A percentile compares a stretch with the other conserved stretches of the same genome.
Evolutionary conservation across 805 yeast genomes (phyloP).

Genomic region (Hanseniaspora guilliermondii): DNA sequence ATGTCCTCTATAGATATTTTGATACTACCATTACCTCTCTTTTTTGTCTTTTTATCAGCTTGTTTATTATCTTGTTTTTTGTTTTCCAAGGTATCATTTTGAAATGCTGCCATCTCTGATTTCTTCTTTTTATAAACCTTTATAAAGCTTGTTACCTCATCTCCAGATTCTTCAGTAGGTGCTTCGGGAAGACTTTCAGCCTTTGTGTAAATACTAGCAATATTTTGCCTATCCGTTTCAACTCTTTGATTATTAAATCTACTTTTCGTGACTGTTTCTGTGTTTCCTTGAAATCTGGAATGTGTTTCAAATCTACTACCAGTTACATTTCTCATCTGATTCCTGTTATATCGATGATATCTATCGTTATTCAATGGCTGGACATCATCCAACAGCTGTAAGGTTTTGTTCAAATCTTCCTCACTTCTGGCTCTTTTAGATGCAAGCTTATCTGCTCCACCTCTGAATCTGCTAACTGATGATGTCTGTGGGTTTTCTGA

Average conservation of each 20-base stretch:
- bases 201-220: not conserved
- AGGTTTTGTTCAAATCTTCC: not conserved
- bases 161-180: not conserved
- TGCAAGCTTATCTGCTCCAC: not conserved
- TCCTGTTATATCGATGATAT: not conserved
- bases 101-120: not conserved
- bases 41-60: not conserved
- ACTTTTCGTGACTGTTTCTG: not conserved
- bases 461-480: not conserved
- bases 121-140: not conserved
- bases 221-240: not conserved
- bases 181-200: not conserved
- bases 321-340: not conserved
- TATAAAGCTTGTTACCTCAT: not conserved
- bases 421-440: not conserved
- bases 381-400: not conserved
- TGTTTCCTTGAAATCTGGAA: not conserved
- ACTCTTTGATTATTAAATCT: not conserved
- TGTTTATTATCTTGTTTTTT: not conserved
- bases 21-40: not conserved
- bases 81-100: not conserved
- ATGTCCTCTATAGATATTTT: slow-evolving; percentile 3
- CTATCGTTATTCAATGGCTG: not conserved
- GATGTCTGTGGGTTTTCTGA: not conserved
- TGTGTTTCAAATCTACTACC: not conserved